These are phyloP conservation scores for Trypanosoma avium DNA, from an alignment of 208 protist species.

Conservation along the genomic window DNA sequence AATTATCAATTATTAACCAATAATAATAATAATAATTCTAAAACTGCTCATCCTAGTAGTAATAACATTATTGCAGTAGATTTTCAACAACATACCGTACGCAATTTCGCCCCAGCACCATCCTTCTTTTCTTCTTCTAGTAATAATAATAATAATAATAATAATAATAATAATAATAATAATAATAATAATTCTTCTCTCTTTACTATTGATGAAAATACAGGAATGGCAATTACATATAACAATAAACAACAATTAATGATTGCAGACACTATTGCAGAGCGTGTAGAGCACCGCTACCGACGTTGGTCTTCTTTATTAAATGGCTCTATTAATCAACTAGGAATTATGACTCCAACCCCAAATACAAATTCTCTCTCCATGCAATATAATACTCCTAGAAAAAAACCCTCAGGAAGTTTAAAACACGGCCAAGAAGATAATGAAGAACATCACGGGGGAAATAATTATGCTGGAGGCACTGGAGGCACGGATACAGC, in stretches of 20 bases:
- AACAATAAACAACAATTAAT: slow-evolving; percentile 28
- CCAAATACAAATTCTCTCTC: slow-evolving; percentile 45
- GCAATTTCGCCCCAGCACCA: slow-evolving; percentile 23
- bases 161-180: neutral
- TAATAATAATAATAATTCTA: neutral
- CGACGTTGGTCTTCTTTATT: slow-evolving; percentile 54
- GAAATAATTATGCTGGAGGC: slow-evolving; percentile 92
- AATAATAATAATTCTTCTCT: neutral
- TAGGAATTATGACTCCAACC: slow-evolving; percentile 34
- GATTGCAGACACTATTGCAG: slow-evolving; percentile 50
- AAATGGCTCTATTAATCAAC: slow-evolving; percentile 36
- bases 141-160: neutral
- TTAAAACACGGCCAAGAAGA: slow-evolving; percentile 91
- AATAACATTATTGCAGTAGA: slow-evolving; percentile 23
- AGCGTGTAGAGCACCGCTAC: slow-evolving; percentile 65
- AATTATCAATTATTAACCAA: slow-evolving; percentile 18
- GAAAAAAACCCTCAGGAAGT: slow-evolving; percentile 65
- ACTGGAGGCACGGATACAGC: slow-evolving; percentile 88
- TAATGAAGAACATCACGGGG: slow-evolving; percentile 89
- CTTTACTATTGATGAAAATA: slow-evolving; percentile 14
- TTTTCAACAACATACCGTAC: slow-evolving; percentile 26
- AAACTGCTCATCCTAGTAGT: neutral
- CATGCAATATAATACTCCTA: slow-evolving; percentile 76
- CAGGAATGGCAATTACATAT: slow-evolving; percentile 36
- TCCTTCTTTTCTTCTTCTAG: neutral